These are phyloP conservation scores for Capniomyces stellatus DNA, from an alignment of 371 early-diverging fungal genomes.

Conservation along the genomic window DNA sequence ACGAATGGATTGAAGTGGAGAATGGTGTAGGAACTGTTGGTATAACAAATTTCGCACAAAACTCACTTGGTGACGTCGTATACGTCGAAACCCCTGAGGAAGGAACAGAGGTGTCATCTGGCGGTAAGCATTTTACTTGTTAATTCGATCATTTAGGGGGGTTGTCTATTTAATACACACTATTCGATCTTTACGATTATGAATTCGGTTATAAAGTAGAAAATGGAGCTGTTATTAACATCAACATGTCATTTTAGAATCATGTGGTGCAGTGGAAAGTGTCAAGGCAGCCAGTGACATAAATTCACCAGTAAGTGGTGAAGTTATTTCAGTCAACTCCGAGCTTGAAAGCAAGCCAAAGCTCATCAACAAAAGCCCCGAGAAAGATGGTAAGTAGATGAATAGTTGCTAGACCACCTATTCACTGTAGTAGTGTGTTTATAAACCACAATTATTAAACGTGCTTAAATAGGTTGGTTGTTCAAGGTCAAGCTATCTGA, in stretches of 20 bases:
- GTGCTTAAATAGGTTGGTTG: conserved; percentile 50
- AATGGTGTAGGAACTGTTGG: conserved; percentile 72
- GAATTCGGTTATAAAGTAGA: too few relatives aligned
- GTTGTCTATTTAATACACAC: too few relatives aligned
- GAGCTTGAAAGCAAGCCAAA: conserved; percentile 41
- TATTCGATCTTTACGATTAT: too few relatives aligned
- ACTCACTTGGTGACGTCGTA: conserved; percentile 87
- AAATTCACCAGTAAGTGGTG: conserved; percentile 74
- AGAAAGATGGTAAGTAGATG: conserved; percentile 30
- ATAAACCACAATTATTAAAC: not conserved
- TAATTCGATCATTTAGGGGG: too few relatives aligned
- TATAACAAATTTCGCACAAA: conserved; percentile 81
- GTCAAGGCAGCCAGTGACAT: conserved; percentile 93
- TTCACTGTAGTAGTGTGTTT: too few relatives aligned
- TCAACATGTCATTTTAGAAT: conserved; percentile 6
- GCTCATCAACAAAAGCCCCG: conserved; percentile 61
- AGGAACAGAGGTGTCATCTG: conserved; percentile 32
- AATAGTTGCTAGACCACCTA: not conserved
- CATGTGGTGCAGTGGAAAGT: conserved; percentile 74
- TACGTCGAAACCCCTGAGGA: conserved; percentile 65
- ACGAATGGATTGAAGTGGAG: conserved; percentile 79
- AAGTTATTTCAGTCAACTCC: conserved; percentile 58
- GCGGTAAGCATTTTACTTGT: conserved; percentile 28
- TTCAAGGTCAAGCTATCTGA: conserved; percentile 70
- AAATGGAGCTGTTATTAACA: too few relatives aligned